Evolutionary conservation across 192 early-diverging fungal genomes (phyloP), one percentile per base, ranked within the genome.

Genomic region (Podila horticola): DNA sequence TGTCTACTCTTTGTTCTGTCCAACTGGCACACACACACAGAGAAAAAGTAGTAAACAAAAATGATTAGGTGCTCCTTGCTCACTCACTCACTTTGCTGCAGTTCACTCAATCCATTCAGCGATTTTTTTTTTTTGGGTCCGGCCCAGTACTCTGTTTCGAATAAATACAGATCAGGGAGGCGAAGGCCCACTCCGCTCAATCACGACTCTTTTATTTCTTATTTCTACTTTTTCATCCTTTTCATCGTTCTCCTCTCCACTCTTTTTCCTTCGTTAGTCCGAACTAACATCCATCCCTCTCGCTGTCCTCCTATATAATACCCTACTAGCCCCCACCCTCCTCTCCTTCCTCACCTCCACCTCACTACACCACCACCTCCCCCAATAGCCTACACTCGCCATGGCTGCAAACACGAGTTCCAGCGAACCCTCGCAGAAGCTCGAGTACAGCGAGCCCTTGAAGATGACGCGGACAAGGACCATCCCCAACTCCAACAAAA

Each of bases 391-490:
- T 38, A 59, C 34, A 59, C 67, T 5, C 24, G 41, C 41, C 41
- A 30, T 30, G 26, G 58, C 29, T 31, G 12, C 52, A 58, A 58
- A 69, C 36, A 4, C 70, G 19, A 55, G 15, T n/a, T n/a, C n/a
- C n/a, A n/a, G n/a, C n/a, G n/a, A n/a, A 10, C 10, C 48, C 17
- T 22, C 22, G 30, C n/a, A 74, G 49, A 84, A 68, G 36, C 60
- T 79, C 26, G 76, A 75, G 70, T 76, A 81, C 63, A 51, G 55
- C 19, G 79, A 76, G 55, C 70, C 71, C 28, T 34, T 82, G 34
- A 74, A 82, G 62, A 67, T 82, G 63, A 71, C 79, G 4, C 67
- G 79, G 64, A 74, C 74, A 24, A 58, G 28, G 26, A 75, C 74
- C 12, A 41, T 33, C 20, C 61, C 52, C 22, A 48, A 33, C 24